These are phyloP conservation scores for Lepidium aucheri DNA, from an alignment of 345 rosid species.

Conservation along the genomic window DNA sequence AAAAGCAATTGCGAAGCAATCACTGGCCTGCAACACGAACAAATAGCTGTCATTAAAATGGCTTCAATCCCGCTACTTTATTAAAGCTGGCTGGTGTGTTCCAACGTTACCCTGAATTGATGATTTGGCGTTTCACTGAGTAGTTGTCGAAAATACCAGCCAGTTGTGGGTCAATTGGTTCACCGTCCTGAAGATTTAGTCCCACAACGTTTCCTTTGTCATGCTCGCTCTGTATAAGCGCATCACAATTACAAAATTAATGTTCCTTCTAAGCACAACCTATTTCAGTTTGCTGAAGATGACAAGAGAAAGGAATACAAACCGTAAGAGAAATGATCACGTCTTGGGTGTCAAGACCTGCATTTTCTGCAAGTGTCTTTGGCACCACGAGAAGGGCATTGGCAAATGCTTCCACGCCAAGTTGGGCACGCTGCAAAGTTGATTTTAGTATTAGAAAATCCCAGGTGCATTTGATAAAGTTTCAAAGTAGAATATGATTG, in stretches of 20 bases:
- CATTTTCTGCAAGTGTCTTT: slow-evolving; percentile 93
- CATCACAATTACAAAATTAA: background rate
- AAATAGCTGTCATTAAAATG: background rate
- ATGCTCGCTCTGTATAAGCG: slow-evolving; percentile 73
- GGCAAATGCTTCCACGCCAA: slow-evolving; percentile 96
- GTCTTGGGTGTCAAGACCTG: slow-evolving; percentile 97
- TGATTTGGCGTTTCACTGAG: slow-evolving; percentile 91
- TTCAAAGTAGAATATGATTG: background rate
- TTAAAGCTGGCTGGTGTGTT: background rate
- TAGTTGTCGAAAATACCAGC: slow-evolving; percentile 96
- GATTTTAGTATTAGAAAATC: background rate
- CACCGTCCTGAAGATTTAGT: slow-evolving; percentile 73
- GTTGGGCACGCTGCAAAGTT: slow-evolving; percentile 79
- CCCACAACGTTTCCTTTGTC: slow-evolving; percentile 83
- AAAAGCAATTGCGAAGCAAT: slow-evolving; percentile 88
- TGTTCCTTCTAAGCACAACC: background rate
- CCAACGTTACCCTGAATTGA: slow-evolving; percentile 77
- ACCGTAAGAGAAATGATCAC: slow-evolving; percentile 85
- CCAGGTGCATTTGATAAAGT: background rate
- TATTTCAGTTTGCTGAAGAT: background rate
- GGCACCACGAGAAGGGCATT: slow-evolving; percentile 96
- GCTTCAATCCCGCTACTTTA: background rate
- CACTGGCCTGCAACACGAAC: slow-evolving; percentile 62
- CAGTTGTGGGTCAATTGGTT: slow-evolving; percentile 84
- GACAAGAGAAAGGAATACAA: background rate